phyloP scores from a whole-genome alignment of 2,329 filamentous ascomycete species.

The Biscogniauxia sp. region DNA sequence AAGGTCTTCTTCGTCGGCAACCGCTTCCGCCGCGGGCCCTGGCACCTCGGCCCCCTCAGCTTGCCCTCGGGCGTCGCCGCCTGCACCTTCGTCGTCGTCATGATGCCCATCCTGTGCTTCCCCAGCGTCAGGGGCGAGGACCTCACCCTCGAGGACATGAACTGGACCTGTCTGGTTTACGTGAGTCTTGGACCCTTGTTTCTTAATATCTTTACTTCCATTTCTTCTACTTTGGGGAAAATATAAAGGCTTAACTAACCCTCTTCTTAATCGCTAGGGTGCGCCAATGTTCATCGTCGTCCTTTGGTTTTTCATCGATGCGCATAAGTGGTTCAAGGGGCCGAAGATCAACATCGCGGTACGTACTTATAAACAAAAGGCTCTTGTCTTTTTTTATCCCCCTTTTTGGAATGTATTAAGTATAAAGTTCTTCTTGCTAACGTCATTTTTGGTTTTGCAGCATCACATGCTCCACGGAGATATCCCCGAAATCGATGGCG shows the following conservation, averaged over 20 bases:
- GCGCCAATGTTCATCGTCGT: constrained; percentile 58
- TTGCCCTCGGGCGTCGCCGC: constrained; percentile 56
- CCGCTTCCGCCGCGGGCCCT: constrained; percentile 64
- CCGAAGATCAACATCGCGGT: constrained; percentile 64
- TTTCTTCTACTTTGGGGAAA: too few relatives aligned
- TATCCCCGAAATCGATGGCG: constrained; percentile 22
- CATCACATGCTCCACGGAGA: constrained; percentile 26
- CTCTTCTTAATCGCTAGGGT: constrained; percentile 39
- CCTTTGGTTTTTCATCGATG: constrained; percentile 63
- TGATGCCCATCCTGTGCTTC: constrained; percentile 67
- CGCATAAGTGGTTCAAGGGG: constrained; percentile 67
- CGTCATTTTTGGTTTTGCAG: constrained; percentile 6
- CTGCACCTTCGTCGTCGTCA: constrained; percentile 59
- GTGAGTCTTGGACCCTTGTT: constrained; percentile 19
- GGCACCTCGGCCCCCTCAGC: constrained; percentile 63
- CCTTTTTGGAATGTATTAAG: too few relatives aligned
- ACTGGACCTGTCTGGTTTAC: constrained; percentile 66
- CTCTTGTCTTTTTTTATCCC: too few relatives aligned
- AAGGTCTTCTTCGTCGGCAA: constrained; percentile 59
- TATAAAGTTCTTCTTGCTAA: not conserved
- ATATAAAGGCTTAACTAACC: too few relatives aligned
- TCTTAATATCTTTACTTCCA: not conserved
- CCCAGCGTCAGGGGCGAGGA: constrained; percentile 56
- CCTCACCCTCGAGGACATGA: constrained; percentile 54
- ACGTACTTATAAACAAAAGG: constrained; percentile 3